A percentile compares a stretch with the other conserved stretches of the same genome.
These are phyloP conservation scores for Pelagophyceae sp. DNA, from an alignment of 352 stramenopile genomes.

Conservation along the genomic window DNA sequence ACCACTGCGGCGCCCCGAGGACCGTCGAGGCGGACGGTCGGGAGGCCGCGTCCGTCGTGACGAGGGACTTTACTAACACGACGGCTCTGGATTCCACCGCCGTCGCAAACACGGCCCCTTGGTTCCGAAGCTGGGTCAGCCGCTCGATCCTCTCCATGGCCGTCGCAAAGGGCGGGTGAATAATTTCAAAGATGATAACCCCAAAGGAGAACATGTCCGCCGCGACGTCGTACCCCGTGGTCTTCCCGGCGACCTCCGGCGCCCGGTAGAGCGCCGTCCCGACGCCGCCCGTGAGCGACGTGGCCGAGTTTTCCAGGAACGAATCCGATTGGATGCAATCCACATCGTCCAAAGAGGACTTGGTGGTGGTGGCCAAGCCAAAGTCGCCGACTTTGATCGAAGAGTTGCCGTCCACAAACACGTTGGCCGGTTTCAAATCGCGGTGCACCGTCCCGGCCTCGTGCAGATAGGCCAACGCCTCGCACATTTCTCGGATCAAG, in stretches of 20 bases:
- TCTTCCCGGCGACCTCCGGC: slow-evolving; percentile 77
- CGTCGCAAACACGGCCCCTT: background rate
- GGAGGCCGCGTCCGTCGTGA: background rate
- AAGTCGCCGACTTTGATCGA: slow-evolving; percentile 77
- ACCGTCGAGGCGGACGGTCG: background rate
- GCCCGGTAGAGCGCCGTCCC: slow-evolving; percentile 88
- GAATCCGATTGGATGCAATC: no score
- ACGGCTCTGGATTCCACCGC: background rate
- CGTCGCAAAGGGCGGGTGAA: slow-evolving; percentile 76
- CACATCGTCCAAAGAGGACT: slow-evolving; percentile 8
- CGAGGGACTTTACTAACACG: background rate
- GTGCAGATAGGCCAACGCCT: slow-evolving; percentile 77
- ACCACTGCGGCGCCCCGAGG: background rate
- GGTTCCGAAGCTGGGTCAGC: slow-evolving; percentile 47
- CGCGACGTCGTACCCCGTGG: slow-evolving; percentile 75
- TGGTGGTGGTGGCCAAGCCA: slow-evolving; percentile 56
- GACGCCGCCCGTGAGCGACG: slow-evolving; percentile 73
- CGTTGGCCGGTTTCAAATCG: slow-evolving; percentile 77
- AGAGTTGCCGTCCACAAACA: slow-evolving; percentile 72
- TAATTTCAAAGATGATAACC: slow-evolving; percentile 91
- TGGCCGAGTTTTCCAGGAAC: background rate
- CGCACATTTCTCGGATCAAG: slow-evolving; percentile 74
- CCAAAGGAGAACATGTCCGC: slow-evolving; percentile 88
- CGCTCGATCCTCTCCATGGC: slow-evolving; percentile 71
- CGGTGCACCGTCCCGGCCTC: slow-evolving; percentile 64